phyloP scores from a whole-genome alignment of 2,329 filamentous ascomycete species.

The Trichoderma aggressivum region DNA sequence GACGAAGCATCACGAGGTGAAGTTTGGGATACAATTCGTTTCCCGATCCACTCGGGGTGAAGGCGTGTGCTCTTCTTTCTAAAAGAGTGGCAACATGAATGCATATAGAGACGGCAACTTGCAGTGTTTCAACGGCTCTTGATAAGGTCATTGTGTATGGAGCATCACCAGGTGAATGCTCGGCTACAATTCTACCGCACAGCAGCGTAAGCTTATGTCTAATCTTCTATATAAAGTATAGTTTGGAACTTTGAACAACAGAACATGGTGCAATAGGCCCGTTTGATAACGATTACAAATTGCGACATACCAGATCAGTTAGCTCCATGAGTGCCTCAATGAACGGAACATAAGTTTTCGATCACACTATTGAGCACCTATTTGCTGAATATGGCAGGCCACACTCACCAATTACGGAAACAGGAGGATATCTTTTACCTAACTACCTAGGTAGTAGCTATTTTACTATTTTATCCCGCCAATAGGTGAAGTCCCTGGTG shows the following conservation, averaged over 20 bases:
- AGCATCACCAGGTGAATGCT: neutral
- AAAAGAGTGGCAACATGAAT: neutral
- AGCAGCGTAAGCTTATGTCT: neutral
- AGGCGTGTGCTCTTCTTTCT: neutral
- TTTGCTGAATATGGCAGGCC: neutral
- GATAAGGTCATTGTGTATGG: neutral
- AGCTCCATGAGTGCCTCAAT: neutral
- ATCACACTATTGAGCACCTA: neutral
- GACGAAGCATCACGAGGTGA: neutral
- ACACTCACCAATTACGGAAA: neutral
- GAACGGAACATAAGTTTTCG: neutral
- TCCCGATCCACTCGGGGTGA: neutral
- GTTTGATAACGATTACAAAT: neutral
- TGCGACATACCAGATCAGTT: neutral
- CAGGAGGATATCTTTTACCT: neutral
- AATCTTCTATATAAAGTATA: neutral
- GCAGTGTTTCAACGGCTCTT: neutral
- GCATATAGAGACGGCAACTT: neutral
- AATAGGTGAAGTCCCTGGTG: neutral
- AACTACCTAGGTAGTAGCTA: too few relatives aligned
- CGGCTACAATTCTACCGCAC: neutral
- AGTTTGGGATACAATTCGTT: neutral
- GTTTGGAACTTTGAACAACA: neutral
- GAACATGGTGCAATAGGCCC: neutral
- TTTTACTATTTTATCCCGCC: neutral